Conservation (phyloP, 2,329 filamentous ascomycete genomes). For the Pestalotiopsis sp. region DNA sequence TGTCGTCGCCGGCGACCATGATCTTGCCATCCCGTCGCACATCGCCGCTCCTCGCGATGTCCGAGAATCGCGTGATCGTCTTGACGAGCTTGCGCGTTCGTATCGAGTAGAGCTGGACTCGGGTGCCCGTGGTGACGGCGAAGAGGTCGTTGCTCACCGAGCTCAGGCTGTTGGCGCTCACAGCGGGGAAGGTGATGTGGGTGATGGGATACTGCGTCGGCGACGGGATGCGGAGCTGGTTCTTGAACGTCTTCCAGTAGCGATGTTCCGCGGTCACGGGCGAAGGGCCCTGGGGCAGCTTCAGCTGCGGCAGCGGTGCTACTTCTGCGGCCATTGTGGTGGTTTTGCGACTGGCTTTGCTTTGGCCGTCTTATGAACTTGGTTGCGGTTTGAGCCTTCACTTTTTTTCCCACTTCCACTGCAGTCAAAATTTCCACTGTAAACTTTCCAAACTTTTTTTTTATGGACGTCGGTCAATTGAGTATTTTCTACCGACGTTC, state of each 20-base stretch:
- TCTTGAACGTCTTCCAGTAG: conserved; percentile 96
- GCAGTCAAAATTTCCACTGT: conserved; percentile 5
- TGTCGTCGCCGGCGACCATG: conserved; percentile 88
- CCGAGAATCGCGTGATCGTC: conserved; percentile 91
- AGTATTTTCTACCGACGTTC: conserved; percentile 10
- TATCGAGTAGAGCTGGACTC: conserved; percentile 91
- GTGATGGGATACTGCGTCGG: conserved; percentile 89
- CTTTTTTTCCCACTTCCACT: background rate
- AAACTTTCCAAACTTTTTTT: conserved; percentile 15
- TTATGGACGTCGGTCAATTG: conserved; percentile 17
- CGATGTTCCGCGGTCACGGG: conserved; percentile 88
- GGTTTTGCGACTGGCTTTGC: background rate
- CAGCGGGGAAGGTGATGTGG: conserved; percentile 76
- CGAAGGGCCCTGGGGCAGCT: conserved; percentile 80
- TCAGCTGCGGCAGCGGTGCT: conserved; percentile 76
- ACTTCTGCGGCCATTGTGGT: conserved; percentile 81
- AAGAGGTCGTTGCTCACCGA: conserved; percentile 71
- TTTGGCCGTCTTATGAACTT: background rate
- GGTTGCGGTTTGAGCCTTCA: background rate
- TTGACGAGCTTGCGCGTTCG: conserved; percentile 90
- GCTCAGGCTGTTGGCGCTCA: conserved; percentile 45
- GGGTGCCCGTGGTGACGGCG: conserved; percentile 90
- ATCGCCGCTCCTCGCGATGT: conserved; percentile 87
- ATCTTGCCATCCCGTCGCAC: conserved; percentile 88
- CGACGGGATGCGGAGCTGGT: conserved; percentile 85